Conservation (phyloP, 352 stramenopile species). For the Globisporangium nagaii region DNA sequence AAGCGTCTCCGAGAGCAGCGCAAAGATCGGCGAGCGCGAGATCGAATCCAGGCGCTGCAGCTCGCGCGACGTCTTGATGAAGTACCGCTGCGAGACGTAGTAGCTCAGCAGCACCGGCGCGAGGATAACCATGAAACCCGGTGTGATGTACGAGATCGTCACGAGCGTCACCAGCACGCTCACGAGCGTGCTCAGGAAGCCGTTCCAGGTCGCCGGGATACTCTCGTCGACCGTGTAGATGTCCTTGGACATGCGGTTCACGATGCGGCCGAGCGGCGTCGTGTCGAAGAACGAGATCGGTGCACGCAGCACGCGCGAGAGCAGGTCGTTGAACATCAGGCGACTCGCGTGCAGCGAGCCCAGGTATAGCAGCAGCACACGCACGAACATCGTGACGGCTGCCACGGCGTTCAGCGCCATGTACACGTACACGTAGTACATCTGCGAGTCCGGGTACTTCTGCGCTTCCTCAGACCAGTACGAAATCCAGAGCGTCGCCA, state of each 20-base stretch:
- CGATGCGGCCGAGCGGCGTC: conserved; percentile 64
- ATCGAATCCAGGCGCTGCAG: conserved; percentile 95
- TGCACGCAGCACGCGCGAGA: conserved; percentile 61
- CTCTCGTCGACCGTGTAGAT: conserved; percentile 71
- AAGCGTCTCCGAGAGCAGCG: conserved; percentile 91
- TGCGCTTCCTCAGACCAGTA: conserved; percentile 86
- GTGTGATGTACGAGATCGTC: conserved; percentile 65
- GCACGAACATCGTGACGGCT: conserved; percentile 55
- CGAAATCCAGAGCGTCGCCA: conserved; percentile 89
- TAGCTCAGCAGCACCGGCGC: conserved; percentile 58
- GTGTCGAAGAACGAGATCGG: conserved; percentile 78
- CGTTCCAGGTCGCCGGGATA: conserved; percentile 54
- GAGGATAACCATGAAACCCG: conserved; percentile 60
- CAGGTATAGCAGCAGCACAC: conserved; percentile 54
- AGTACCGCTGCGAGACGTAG: conserved; percentile 86
- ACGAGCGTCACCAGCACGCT: conserved; percentile 52
- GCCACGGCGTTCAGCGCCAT: conserved; percentile 63
- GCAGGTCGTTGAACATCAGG: conserved; percentile 55
- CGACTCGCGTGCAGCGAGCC: conserved; percentile 51
- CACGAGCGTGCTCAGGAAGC: conserved; percentile 61
- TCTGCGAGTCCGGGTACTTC: conserved; percentile 45
- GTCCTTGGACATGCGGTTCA: conserved; percentile 74
- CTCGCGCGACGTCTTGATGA: conserved; percentile 86
- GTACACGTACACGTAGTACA: conserved; percentile 84
- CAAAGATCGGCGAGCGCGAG: conserved; percentile 91